A percentile compares a stretch with the other conserved stretches of the same genome.
These are phyloP conservation scores for Berberis vulgaris DNA, from an alignment of 164 flowering plant species.

Conservation along the genomic window DNA sequence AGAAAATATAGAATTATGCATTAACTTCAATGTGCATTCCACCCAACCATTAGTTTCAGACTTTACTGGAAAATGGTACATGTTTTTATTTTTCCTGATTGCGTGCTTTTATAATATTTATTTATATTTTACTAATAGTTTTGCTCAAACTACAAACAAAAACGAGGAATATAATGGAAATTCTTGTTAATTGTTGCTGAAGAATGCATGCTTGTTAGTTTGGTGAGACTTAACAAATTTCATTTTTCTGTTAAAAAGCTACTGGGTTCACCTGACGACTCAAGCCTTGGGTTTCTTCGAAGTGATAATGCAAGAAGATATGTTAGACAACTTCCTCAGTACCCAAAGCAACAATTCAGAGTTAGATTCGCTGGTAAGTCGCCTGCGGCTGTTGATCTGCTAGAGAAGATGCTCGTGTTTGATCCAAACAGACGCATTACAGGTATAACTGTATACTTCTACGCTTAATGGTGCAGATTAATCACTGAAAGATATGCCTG, in stretches of 20 bases:
- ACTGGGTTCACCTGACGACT: slow-evolving; percentile 89
- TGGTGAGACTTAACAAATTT: slow-evolving; percentile 3
- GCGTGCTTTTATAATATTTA: no score
- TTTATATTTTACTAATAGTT: background rate
- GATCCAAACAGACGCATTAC: slow-evolving; percentile 88
- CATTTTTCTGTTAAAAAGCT: slow-evolving; percentile 22
- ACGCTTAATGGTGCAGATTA: background rate
- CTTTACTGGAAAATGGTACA: no score
- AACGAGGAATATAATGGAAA: background rate
- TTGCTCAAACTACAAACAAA: background rate
- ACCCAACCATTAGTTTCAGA: no score
- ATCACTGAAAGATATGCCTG: background rate
- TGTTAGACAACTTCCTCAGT: slow-evolving; percentile 84
- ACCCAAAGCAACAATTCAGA: slow-evolving; percentile 68
- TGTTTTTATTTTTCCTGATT: no score
- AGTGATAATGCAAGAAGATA: slow-evolving; percentile 92
- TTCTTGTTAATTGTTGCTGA: background rate
- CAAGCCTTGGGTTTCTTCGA: slow-evolving; percentile 92
- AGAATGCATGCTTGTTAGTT: background rate
- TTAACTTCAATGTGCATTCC: no score
- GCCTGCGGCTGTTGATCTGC: slow-evolving; percentile 63
- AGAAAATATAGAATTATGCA: no score
- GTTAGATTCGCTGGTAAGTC: slow-evolving; percentile 60
- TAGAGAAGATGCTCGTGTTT: slow-evolving; percentile 92
- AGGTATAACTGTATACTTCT: slow-evolving; percentile 30